Evolutionary conservation across 225 moss, liverwort and hornwort genomes (phyloP).

Genomic region (Bryum argenteum): DNA sequence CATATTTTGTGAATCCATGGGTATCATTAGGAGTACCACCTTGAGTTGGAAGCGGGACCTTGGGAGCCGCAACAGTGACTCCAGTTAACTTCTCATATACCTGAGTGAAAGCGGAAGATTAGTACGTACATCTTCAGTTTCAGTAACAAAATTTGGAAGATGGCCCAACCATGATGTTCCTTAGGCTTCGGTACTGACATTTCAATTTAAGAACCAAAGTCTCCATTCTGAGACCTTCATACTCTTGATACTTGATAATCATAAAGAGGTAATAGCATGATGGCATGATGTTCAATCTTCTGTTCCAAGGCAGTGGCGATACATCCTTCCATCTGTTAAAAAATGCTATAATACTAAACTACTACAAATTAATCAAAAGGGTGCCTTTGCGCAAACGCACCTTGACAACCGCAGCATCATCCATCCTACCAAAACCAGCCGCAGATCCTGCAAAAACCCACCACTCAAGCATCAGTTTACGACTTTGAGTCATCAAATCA

Average conservation of each 20-base stretch:
- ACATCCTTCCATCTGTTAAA: not conserved
- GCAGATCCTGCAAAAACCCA: constrained; percentile 58
- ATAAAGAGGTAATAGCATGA: not conserved
- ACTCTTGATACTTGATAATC: not conserved
- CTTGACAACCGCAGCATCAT: constrained; percentile 96
- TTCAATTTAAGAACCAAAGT: not conserved
- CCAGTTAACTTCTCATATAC: constrained; percentile 80
- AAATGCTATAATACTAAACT: not conserved
- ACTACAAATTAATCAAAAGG: not conserved
- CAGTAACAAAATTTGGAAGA: not conserved
- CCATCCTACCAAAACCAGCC: constrained; percentile 79
- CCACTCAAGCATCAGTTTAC: constrained; percentile 15
- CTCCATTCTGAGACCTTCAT: not conserved
- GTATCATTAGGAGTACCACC: constrained; percentile 28
- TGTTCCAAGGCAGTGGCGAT: not conserved
- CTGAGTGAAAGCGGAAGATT: constrained; percentile 40
- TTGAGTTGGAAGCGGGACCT: constrained; percentile 25
- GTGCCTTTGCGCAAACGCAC: constrained; percentile 32
- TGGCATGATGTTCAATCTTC: not conserved
- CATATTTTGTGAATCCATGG: constrained; percentile 29
- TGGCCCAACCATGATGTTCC: not conserved
- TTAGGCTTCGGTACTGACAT: not conserved
- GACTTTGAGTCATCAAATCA: not conserved
- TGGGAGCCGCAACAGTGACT: constrained; percentile 59
- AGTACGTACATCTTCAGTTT: not conserved